phyloP scores from a whole-genome alignment of 2,329 filamentous ascomycete species.

The Clonostachys sp. region DNA sequence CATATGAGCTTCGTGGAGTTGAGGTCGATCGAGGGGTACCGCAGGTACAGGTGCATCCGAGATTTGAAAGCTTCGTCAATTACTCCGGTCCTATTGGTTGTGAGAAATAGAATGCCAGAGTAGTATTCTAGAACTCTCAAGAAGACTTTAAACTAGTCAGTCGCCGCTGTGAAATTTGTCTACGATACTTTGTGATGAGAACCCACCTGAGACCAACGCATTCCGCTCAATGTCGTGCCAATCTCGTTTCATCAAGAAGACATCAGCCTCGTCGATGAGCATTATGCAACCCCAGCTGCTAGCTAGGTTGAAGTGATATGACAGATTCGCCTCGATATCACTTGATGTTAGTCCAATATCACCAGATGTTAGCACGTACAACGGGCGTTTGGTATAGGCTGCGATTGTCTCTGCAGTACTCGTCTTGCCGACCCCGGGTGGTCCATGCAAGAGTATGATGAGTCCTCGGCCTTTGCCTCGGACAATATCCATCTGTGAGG shows the following conservation, averaged over 20 bases:
- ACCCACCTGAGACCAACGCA: conserved; percentile 6
- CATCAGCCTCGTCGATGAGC: conserved; percentile 10
- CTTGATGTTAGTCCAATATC: conserved; percentile 6
- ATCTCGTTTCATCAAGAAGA: conserved; percentile 5
- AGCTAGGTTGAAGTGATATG: conserved; percentile 4
- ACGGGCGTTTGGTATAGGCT: conserved; percentile 2
- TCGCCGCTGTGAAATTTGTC: background rate
- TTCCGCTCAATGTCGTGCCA: conserved; percentile 4
- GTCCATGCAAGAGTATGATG: conserved; percentile 42
- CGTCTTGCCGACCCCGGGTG: conserved; percentile 45
- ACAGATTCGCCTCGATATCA: conserved; percentile 4
- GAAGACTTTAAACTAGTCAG: background rate
- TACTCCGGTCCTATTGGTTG: conserved; percentile 19
- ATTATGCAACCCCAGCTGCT: conserved; percentile 9
- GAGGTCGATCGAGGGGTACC: conserved; percentile 13
- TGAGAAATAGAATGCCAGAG: conserved; percentile 20
- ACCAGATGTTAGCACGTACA: conserved; percentile 9
- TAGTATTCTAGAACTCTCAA: conserved; percentile 2
- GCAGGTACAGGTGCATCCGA: conserved; percentile 19
- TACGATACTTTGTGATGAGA: background rate
- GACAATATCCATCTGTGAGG: conserved; percentile 33
- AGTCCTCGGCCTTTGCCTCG: conserved; percentile 45
- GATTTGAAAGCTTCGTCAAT: conserved; percentile 24
- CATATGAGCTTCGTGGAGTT: conserved; percentile 6
- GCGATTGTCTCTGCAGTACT: conserved; percentile 28